These are phyloP conservation scores for Aegle marmelos DNA, from an alignment of 345 rosid genomes.

Conservation along the genomic window DNA sequence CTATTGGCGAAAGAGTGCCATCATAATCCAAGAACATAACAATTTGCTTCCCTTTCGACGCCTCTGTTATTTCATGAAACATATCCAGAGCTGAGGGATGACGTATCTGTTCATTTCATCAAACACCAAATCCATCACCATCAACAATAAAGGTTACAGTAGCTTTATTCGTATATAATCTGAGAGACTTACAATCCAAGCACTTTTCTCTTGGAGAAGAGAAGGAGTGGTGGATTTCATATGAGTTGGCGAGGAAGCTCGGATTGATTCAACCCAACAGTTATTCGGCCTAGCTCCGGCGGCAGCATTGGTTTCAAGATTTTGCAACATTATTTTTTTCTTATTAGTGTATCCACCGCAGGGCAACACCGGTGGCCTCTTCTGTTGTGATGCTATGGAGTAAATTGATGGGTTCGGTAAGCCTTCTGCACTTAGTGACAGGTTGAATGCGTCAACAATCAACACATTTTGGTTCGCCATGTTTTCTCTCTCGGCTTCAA, in stretches of 20 bases:
- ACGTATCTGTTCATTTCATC: slow-evolving; percentile 34
- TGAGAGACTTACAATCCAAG: slow-evolving; percentile 53
- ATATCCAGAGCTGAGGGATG: slow-evolving; percentile 84
- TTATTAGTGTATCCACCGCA: slow-evolving; percentile 43
- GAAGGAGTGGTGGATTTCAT: slow-evolving; percentile 41
- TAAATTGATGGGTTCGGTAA: slow-evolving; percentile 35
- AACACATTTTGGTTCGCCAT: slow-evolving; percentile 56
- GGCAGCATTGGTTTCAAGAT: slow-evolving; percentile 51
- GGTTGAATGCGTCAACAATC: slow-evolving; percentile 43
- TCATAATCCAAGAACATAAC: slow-evolving; percentile 94
- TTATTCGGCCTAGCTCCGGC: slow-evolving; percentile 46
- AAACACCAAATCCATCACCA: not conserved
- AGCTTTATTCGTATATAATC: no score
- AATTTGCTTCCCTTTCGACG: slow-evolving; percentile 76
- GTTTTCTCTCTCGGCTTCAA: slow-evolving; percentile 23
- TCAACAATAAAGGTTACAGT: no score
- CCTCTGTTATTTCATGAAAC: slow-evolving; percentile 63
- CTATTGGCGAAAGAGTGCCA: slow-evolving; percentile 96
- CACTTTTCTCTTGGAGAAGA: slow-evolving; percentile 32
- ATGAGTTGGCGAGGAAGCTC: slow-evolving; percentile 92
- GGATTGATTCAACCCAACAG: slow-evolving; percentile 87
- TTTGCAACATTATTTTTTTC: slow-evolving; percentile 41
- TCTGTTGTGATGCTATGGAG: slow-evolving; percentile 29
- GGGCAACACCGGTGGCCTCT: slow-evolving; percentile 53
- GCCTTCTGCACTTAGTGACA: slow-evolving; percentile 29